These are phyloP conservation scores for Phytophthora hybrid DNA, from an alignment of 352 stramenopile species.

Conservation along the genomic window DNA sequence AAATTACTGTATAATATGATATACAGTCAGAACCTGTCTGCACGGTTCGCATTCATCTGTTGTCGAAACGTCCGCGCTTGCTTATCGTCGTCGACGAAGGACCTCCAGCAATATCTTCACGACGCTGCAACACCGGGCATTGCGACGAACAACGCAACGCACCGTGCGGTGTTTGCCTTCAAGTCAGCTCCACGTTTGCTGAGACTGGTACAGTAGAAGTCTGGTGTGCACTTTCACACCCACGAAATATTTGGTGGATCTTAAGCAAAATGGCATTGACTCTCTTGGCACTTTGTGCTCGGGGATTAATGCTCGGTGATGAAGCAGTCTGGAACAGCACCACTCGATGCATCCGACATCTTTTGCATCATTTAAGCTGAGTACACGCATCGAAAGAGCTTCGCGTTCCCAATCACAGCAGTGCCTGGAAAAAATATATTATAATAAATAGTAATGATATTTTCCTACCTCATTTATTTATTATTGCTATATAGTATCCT, in stretches of 20 bases:
- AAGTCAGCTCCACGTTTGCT: not conserved
- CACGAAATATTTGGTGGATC: conserved; percentile 19
- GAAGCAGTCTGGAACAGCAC: conserved; percentile 20
- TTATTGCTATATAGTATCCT: too few species aligned
- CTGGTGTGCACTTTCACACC: not conserved
- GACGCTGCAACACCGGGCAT: conserved; percentile 3
- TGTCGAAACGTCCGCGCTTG: not conserved
- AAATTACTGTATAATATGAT: conserved; percentile 3
- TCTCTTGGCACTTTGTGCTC: conserved; percentile 20
- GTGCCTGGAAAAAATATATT: too few species aligned
- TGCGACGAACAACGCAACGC: too few species aligned
- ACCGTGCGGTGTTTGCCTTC: not conserved
- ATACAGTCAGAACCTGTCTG: conserved; percentile 22
- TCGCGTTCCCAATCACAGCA: too few species aligned
- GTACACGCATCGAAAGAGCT: too few species aligned
- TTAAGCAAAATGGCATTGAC: not conserved
- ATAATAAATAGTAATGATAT: too few species aligned
- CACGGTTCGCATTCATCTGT: not conserved
- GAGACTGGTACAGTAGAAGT: not conserved
- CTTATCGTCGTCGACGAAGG: not conserved
- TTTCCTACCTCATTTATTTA: too few species aligned
- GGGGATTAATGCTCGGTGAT: conserved; percentile 14
- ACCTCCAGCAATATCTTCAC: conserved; percentile 3
- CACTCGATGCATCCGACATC: not conserved
- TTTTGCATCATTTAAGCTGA: not conserved